These are phyloP conservation scores for Pugionium dolabratum DNA, from an alignment of 345 rosid genomes.

Conservation along the genomic window DNA sequence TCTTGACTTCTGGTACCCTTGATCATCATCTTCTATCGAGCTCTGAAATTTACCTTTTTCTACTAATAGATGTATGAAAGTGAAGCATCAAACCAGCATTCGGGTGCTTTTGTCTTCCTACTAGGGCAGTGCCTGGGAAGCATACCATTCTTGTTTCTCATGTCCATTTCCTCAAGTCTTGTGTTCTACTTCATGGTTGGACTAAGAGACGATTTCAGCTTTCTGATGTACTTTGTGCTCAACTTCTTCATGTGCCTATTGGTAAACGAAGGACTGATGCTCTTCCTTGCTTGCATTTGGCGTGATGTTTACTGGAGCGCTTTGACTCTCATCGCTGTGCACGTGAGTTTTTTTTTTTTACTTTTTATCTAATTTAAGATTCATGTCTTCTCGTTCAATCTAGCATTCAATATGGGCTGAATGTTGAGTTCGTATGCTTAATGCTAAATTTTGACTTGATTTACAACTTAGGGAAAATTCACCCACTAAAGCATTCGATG, in stretches of 20 bases:
- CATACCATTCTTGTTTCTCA: constrained; percentile 93
- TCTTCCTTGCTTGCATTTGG: constrained; percentile 66
- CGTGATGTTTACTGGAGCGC: constrained; percentile 77
- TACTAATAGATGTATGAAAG: constrained; percentile 66
- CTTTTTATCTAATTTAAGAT: too few species aligned
- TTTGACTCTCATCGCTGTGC: constrained; percentile 57
- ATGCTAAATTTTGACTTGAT: too few species aligned
- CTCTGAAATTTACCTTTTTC: not conserved
- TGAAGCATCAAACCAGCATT: constrained; percentile 88
- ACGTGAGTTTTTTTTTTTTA: constrained; percentile 52
- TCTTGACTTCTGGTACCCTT: not conserved
- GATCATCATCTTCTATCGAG: not conserved
- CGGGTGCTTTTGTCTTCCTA: constrained; percentile 85
- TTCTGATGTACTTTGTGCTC: constrained; percentile 97
- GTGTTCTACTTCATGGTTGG: constrained; percentile 93
- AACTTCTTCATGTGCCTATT: constrained; percentile 90
- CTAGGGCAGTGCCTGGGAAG: constrained; percentile 92
- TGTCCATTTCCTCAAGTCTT: constrained; percentile 94
- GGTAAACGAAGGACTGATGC: constrained; percentile 89
- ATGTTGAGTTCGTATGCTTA: not conserved
- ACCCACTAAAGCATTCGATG: too few species aligned
- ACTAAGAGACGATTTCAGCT: constrained; percentile 80
- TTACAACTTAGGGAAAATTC: too few species aligned
- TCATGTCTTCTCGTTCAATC: not conserved
- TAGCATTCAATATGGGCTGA: not conserved